Base-by-base conservation (phyloP, 345 rosid species). In the Gossypium arboreum region DNA sequence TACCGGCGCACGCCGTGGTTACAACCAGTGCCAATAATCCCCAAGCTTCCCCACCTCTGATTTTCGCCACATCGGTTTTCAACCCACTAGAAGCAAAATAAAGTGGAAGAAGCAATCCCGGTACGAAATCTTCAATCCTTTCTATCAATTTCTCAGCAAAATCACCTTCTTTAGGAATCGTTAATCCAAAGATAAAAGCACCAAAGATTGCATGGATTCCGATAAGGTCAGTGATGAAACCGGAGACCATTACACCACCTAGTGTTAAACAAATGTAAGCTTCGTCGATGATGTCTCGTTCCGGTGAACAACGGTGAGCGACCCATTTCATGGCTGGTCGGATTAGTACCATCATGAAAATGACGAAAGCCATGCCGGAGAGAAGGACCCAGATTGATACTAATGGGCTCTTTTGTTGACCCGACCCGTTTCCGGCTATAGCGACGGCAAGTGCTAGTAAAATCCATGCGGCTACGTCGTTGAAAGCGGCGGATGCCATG, bases 401-500 rank as follows among this genome's bases (percentile, higher is more conserved):
- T 4, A 91, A 44, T 0, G 97, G 92, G 72, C 91, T 88, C 70
- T 87, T 92, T 45, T 88, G 86, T 29, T 58, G 47, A 0, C 77
- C 91, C 0, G 81, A 84, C 39, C 87, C 90, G 24, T 83, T 60
- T 0, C 91, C 97, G 0, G 97, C 92, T 0, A 94, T 80, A n/a
- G 97, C 97, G 2, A 94, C 89, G 22, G 97, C 98, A 0, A 90
- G 74, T 10, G 98, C 97, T 0, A 92, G 83, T 27, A 92, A 78
- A 48, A 94, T 87, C 97, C 97, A 94, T 0, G 97, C 97, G 1
- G 91, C 92, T 0, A 94, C 87, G 65, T 94, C 97, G 76, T 94
- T 94, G 77, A 94, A 87, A 39, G 97, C 97, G 20, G 98, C 98
- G 0, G 98, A 93, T 4, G 97, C 90, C 94, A 92, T 92, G 50